A percentile compares a stretch with the other conserved stretches of the same genome.
Conservation (phyloP, 345 rosid species). For the Eucalyptus sp. region DNA sequence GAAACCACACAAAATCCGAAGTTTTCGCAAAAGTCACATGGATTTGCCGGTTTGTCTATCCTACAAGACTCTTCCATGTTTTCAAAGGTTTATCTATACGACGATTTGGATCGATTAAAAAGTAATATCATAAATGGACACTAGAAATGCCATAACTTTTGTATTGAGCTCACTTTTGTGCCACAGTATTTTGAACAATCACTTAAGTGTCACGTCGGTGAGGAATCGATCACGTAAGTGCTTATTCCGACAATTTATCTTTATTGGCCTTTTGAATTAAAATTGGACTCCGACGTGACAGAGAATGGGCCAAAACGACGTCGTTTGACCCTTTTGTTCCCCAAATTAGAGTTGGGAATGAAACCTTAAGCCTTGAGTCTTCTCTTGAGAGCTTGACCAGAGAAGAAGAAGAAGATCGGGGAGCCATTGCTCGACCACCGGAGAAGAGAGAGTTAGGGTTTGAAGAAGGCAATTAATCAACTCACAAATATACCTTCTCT, state of each 20-base stretch:
- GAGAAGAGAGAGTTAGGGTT: no score
- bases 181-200: accelerated
- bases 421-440: no score
- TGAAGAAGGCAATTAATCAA: no score
- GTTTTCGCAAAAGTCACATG: not conserved
- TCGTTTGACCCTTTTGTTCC: no score
- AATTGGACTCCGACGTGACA: accelerated
- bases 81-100: accelerated
- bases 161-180: accelerated
- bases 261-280: not conserved
- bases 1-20: not conserved
- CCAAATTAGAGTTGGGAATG: no score
- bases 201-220: not conserved
- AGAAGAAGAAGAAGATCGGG: no score
- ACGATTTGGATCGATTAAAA: no score
- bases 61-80: not conserved
- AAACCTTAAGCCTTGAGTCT: no score
- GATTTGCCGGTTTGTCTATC: not conserved
- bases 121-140: accelerated
- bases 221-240: accelerated
- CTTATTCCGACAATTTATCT: not conserved
- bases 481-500: no score
- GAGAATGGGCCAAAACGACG: no score
- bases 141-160: accelerated
- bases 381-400: no score